Percentiles rank a stretch among this genome's conserved stretches.
Evolutionary conservation across 2,329 filamentous ascomycete genomes (phyloP).

Genomic region (Fusarium udum): DNA sequence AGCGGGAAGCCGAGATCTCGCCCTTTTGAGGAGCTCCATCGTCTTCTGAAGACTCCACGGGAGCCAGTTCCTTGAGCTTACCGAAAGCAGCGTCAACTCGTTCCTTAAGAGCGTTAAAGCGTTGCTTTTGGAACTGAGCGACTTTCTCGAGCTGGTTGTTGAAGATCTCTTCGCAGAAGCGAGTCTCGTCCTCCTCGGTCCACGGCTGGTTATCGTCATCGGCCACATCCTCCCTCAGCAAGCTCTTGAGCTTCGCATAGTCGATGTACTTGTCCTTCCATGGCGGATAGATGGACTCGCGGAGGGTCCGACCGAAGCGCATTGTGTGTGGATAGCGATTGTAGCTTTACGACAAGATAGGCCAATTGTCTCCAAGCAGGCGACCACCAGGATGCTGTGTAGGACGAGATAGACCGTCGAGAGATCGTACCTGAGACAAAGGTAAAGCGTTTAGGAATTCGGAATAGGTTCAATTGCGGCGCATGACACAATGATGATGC

Average conservation of each 20-base stretch:
- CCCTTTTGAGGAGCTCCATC: conserved; percentile 62
- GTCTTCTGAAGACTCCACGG: conserved; percentile 53
- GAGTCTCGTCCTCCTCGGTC: conserved; percentile 94
- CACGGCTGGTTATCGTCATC: conserved; percentile 71
- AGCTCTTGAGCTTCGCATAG: conserved; percentile 89
- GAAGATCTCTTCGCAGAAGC: conserved; percentile 93
- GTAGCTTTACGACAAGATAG: not conserved
- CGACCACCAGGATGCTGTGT: not conserved
- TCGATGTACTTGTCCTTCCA: conserved; percentile 97
- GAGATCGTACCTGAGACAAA: not conserved
- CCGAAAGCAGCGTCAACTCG: conserved; percentile 67
- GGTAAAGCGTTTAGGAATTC: not conserved
- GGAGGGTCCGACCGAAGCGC: conserved; percentile 93
- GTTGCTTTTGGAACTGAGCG: conserved; percentile 84
- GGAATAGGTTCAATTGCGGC: conserved; percentile 6
- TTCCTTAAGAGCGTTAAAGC: conserved; percentile 67
- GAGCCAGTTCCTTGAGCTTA: conserved; percentile 81
- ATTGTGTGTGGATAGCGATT: conserved; percentile 58
- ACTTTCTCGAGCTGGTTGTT: conserved; percentile 97
- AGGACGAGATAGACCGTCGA: not conserved
- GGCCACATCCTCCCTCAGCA: conserved; percentile 80
- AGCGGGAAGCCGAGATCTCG: conserved; percentile 59
- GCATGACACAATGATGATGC: conserved; percentile 35
- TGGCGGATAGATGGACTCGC: conserved; percentile 79
- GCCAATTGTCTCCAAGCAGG: conserved; percentile 13